Conservation (phyloP, 208 protist species). For the Leishmania braziliensis region DNA sequence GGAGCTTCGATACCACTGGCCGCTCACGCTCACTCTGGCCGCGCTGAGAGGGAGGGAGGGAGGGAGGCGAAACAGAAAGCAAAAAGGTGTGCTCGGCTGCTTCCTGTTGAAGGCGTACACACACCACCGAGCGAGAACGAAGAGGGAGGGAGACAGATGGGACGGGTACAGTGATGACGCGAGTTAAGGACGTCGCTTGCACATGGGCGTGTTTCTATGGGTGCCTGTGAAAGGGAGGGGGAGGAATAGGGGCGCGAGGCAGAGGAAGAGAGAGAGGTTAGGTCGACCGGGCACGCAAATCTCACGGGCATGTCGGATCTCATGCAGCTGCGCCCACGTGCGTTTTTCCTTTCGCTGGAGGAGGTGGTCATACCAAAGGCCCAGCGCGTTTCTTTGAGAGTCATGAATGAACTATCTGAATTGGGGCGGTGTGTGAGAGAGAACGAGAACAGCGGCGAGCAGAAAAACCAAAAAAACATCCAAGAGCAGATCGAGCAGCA, state of each 20-base stretch:
- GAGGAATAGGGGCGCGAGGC: neutral
- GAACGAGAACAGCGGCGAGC: too few species aligned
- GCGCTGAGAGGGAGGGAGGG: neutral
- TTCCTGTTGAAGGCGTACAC: neutral
- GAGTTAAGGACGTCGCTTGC: neutral
- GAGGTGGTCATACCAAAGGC: neutral
- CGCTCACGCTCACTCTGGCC: neutral
- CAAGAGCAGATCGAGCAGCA: slow-evolving; percentile 3
- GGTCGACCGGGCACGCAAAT: neutral
- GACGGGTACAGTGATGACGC: neutral
- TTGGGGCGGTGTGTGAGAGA: neutral
- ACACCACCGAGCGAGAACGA: neutral
- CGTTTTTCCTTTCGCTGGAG: neutral
- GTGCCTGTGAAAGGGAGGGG: neutral
- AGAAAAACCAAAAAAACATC: neutral
- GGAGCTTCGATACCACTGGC: neutral
- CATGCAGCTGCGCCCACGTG: neutral
- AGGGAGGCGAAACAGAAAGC: neutral
- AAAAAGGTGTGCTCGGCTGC: neutral
- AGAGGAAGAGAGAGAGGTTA: neutral
- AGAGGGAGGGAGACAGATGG: neutral
- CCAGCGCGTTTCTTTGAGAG: neutral
- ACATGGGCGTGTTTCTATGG: neutral
- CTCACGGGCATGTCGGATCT: neutral
- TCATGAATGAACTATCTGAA: too few species aligned